phyloP scores from a whole-genome alignment of 2,329 filamentous ascomycete genomes.

The Claviceps lovelessii region DNA sequence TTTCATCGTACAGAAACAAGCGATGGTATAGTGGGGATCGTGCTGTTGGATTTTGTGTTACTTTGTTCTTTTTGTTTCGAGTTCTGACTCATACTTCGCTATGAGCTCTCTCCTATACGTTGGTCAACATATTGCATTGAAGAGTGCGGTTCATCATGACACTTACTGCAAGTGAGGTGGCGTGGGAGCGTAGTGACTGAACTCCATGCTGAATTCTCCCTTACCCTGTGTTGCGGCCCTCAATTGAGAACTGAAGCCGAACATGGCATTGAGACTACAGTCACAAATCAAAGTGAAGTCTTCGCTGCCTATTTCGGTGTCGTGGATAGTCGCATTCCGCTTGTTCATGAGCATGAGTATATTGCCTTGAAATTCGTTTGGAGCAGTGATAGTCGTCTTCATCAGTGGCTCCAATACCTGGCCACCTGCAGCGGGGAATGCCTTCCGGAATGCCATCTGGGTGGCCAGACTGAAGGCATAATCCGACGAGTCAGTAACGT shows the following conservation, averaged over 20 bases:
- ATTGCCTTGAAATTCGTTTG: constrained; percentile 93
- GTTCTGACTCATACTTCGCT: constrained; percentile 44
- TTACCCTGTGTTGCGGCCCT: constrained; percentile 93
- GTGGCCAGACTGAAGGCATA: constrained; percentile 90
- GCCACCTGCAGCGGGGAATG: constrained; percentile 67
- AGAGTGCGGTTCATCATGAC: background rate
- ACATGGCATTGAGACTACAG: constrained; percentile 93
- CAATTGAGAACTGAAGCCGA: constrained; percentile 85
- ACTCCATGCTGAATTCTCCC: constrained; percentile 98
- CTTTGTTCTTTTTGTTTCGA: constrained; percentile 41
- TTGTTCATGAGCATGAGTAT: constrained; percentile 94
- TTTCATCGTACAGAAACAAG: background rate
- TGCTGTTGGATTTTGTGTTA: constrained; percentile 14
- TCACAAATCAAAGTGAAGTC: constrained; percentile 89
- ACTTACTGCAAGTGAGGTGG: constrained; percentile 79
- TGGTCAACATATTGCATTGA: background rate
- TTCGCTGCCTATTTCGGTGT: constrained; percentile 85
- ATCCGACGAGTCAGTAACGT: constrained; percentile 96
- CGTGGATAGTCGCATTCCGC: constrained; percentile 84
- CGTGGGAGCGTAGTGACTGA: constrained; percentile 84
- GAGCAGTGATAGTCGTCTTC: constrained; percentile 94
- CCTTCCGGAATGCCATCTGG: constrained; percentile 91
- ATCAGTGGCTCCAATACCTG: constrained; percentile 89
- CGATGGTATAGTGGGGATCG: background rate
- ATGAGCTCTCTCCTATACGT: constrained; percentile 41